Evolutionary conservation across 2,329 filamentous ascomycete genomes (phyloP).

Genomic region (Dothistroma septosporum): DNA sequence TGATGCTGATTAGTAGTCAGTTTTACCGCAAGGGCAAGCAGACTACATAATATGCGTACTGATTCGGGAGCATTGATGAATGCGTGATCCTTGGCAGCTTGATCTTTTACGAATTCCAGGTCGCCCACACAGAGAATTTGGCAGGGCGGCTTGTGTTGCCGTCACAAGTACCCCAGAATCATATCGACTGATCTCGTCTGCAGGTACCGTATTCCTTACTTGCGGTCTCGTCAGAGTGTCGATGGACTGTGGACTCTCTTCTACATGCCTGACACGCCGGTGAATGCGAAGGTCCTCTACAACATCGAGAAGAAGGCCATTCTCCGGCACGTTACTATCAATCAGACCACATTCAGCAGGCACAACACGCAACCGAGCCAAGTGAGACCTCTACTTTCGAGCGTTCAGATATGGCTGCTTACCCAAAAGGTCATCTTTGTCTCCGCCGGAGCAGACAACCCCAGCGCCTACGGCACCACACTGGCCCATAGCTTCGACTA

Average conservation of each 20-base stretch:
- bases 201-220: slow-evolving; percentile 38
- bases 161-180: not conserved
- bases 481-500: slow-evolving; percentile 33
- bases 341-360: slow-evolving; percentile 37
- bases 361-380: slow-evolving; percentile 48
- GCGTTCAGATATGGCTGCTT: slow-evolving; percentile 47
- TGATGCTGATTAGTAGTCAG: slow-evolving; percentile 19
- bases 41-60: slow-evolving; percentile 58
- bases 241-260: slow-evolving; percentile 33
- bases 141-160: slow-evolving; percentile 16
- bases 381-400: slow-evolving; percentile 53
- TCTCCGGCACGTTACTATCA: slow-evolving; percentile 41
- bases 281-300: slow-evolving; percentile 26
- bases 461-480: slow-evolving; percentile 35
- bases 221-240: slow-evolving; percentile 43
- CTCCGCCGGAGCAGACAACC: slow-evolving; percentile 40
- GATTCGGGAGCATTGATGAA: slow-evolving; percentile 61
- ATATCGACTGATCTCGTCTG: not conserved
- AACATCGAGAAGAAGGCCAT: slow-evolving; percentile 42
- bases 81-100: slow-evolving; percentile 55
- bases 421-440: slow-evolving; percentile 24
- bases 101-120: slow-evolving; percentile 55
- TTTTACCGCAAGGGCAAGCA: slow-evolving; percentile 48
- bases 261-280: slow-evolving; percentile 33
- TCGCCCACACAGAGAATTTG: slow-evolving; percentile 26